Percentiles rank a stretch among this genome's conserved stretches.
These are phyloP conservation scores for Citrus inodora DNA, from an alignment of 345 rosid species.

Conservation along the genomic window DNA sequence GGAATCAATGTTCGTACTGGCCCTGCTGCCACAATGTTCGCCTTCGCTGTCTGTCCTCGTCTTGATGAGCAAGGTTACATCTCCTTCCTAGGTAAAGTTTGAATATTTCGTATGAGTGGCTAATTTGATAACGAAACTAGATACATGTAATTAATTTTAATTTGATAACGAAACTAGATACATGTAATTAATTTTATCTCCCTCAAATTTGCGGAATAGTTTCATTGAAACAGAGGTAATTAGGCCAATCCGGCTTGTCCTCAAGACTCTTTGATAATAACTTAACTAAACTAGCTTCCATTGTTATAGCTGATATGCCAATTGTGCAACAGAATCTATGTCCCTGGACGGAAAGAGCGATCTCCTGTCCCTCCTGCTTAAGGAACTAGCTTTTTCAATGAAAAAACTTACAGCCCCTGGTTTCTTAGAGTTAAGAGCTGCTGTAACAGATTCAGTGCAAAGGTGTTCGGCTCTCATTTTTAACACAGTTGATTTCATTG, in stretches of 20 bases:
- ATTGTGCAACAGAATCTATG: conserved; percentile 19
- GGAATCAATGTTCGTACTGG: conserved; percentile 20
- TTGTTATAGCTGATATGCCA: neutral
- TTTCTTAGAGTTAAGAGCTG: neutral
- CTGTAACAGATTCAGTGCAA: neutral
- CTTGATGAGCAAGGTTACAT: conserved; percentile 16
- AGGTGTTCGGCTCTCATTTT: conserved; percentile 18
- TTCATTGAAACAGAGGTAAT: neutral
- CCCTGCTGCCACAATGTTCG: conserved; percentile 17
- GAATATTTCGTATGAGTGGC: neutral
- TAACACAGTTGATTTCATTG: conserved; percentile 27
- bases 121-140: neutral
- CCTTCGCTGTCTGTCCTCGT: conserved; percentile 4
- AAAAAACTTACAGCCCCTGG: neutral
- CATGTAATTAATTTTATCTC: neutral
- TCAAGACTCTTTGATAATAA: no score
- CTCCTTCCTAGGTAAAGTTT: conserved; percentile 16
- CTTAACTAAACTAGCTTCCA: neutral
- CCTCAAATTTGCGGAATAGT: neutral
- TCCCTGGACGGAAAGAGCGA: conserved; percentile 1
- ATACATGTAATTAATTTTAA: neutral
- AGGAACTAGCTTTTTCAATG: conserved; percentile 8
- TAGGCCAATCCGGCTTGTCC: neutral
- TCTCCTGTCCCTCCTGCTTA: conserved; percentile 15
- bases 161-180: neutral